A percentile compares a stretch with the other conserved stretches of the same genome.
These are phyloP conservation scores for Globisporangium yorkense DNA, from an alignment of 352 stramenopile genomes.

Conservation along the genomic window DNA sequence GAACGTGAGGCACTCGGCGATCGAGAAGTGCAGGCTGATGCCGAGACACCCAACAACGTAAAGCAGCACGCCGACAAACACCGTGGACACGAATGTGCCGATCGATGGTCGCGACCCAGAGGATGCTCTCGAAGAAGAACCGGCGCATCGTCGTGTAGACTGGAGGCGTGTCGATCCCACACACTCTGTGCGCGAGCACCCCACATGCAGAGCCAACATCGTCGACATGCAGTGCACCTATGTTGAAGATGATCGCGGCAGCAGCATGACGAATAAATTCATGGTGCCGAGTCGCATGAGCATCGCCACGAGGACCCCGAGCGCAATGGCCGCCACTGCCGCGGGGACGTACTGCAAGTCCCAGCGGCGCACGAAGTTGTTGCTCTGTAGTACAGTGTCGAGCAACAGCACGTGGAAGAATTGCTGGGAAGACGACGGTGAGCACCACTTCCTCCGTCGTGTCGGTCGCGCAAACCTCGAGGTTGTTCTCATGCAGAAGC, in stretches of 20 bases:
- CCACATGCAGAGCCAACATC: neutral
- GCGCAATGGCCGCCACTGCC: constrained; percentile 41
- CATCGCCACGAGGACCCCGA: constrained; percentile 37
- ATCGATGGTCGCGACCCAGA: constrained; percentile 85
- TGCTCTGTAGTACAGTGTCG: constrained; percentile 66
- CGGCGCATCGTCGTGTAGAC: constrained; percentile 89
- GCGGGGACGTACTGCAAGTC: constrained; percentile 72
- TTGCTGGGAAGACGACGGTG: constrained; percentile 49
- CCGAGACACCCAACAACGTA: constrained; percentile 57
- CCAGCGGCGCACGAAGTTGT: constrained; percentile 66
- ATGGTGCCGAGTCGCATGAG: constrained; percentile 86
- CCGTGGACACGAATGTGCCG: constrained; percentile 82
- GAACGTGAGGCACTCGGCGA: constrained; percentile 89
- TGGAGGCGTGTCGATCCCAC: neutral
- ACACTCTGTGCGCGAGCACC: neutral
- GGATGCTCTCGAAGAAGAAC: constrained; percentile 91
- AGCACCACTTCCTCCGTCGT: constrained; percentile 53
- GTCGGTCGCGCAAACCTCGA: constrained; percentile 16
- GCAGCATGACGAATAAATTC: constrained; percentile 90
- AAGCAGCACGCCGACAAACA: constrained; percentile 78
- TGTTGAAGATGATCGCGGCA: constrained; percentile 95
- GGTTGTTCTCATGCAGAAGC: constrained; percentile 22
- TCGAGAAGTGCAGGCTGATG: constrained; percentile 62
- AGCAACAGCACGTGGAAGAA: constrained; percentile 68
- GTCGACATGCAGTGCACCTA: constrained; percentile 19